Conservation (phyloP, 2,329 filamentous ascomycete genomes). For the Penicillium sp. region DNA sequence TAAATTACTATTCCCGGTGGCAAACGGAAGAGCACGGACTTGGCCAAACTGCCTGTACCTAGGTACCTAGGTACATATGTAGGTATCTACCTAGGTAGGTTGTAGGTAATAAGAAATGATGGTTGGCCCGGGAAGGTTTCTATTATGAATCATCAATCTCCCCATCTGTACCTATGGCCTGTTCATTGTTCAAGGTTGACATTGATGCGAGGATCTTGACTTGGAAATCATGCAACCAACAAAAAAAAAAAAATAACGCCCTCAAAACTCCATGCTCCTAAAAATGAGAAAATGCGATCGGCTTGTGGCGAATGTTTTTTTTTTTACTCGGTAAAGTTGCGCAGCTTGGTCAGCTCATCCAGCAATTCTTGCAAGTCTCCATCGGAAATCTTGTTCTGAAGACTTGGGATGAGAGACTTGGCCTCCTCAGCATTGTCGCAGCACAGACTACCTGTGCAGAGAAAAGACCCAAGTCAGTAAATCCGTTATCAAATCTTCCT, state of each 20-base stretch:
- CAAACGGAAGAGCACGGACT: conserved; percentile 3
- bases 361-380: conserved; percentile 83
- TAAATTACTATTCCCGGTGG: conserved; percentile 12
- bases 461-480: conserved; percentile 3
- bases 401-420: conserved; percentile 87
- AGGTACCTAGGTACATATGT: no score
- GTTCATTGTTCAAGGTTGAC: background rate
- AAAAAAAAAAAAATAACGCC: conserved; percentile 9
- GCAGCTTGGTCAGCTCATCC: conserved; percentile 83
- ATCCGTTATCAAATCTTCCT: background rate
- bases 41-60: background rate
- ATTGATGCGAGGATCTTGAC: background rate
- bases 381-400: conserved; percentile 86
- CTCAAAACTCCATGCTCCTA: conserved; percentile 29
- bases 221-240: background rate
- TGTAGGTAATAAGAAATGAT: background rate
- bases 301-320: no score
- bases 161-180: conserved; percentile 1
- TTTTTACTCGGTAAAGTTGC: conserved; percentile 46
- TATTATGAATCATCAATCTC: conserved; percentile 7
- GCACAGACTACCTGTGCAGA: conserved; percentile 71
- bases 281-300: conserved; percentile 5
- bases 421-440: conserved; percentile 93
- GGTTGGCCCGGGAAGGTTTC: conserved; percentile 1
- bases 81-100: no score